Base-by-base conservation (phyloP, 2,329 filamentous ascomycete species). In the Zymoseptoria brevis region DNA sequence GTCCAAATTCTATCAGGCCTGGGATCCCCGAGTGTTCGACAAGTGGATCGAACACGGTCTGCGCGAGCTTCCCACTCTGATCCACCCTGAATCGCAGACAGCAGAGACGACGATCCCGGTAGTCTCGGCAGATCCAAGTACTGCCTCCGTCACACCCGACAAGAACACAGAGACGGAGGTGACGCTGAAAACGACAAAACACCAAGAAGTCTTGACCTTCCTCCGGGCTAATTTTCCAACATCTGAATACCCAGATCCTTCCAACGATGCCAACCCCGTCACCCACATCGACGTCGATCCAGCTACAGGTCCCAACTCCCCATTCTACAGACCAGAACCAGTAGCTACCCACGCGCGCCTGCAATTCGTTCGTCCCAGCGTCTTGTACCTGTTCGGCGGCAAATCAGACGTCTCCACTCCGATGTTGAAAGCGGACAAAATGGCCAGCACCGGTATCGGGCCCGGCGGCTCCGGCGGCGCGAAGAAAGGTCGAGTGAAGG, bases 131-230 rank as follows among this genome's bases (percentile, higher is more conserved):
- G 67, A 70, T 30, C 64, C 64, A 8, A 65, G 61, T 29, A 62
- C 68, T 21, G 60, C 66, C 11, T 66, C 65, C 1, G 29, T 65
- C 0, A 50, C 59, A 4, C 58, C 64, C 1, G 62, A 62, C 9
- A 58, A 60, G 6, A 41, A 26, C 6, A 69, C 69, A 11, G 71
- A 71, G 21, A 74, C 75, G 16, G 75, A 80, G 35, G 87, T 91
- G 0, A 93, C 90, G 0, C 79, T 94, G 2, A 83, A 83, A 1
- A 97, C 93, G 0, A 87, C 90, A 0, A 90, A 92, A 68, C 88
- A 96, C 72, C 90, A 96, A 71, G 90, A 96, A 76, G 88, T 94
- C 58, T 87, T 90, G 69, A 90, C 86, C 1, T 94, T 87, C 71
- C 75, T 89, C 63, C 82, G 88, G 0, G 83, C 85, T 0, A 82